phyloP scores from a whole-genome alignment of 2,329 filamentous ascomycete species.

The Penicillium sp. region DNA sequence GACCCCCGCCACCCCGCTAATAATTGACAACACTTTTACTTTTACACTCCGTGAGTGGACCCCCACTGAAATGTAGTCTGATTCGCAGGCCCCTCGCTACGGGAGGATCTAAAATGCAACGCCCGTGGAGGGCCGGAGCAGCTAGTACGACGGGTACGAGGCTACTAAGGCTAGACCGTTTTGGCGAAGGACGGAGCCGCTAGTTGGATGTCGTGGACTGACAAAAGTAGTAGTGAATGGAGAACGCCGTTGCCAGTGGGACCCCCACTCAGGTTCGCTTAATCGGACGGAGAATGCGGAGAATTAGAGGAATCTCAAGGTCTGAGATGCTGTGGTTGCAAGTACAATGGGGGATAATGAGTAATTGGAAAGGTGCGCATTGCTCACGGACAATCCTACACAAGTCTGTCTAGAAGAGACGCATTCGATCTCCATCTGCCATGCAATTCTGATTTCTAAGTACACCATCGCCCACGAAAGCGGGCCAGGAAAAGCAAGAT shows the following conservation, averaged over 20 bases:
- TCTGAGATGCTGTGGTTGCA: no score
- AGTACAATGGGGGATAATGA: no score
- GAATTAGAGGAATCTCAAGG: background rate
- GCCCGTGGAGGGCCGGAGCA: background rate
- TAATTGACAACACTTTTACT: no score
- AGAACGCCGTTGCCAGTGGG: background rate
- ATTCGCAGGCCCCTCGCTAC: background rate
- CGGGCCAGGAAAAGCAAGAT: background rate
- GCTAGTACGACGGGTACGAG: background rate
- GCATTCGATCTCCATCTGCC: background rate
- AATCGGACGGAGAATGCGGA: background rate
- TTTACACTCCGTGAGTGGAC: no score
- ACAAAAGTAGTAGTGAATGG: background rate
- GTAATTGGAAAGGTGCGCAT: no score
- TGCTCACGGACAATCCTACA: no score
- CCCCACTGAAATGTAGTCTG: background rate
- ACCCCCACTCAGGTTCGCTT: background rate
- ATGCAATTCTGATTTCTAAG: background rate
- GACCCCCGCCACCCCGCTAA: no score
- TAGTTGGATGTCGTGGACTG: background rate
- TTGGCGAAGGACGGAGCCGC: conserved; percentile 2
- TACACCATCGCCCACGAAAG: background rate
- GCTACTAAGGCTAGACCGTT: background rate
- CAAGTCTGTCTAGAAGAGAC: no score
- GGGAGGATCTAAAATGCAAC: background rate